Base-by-base conservation (phyloP, 441 rosid species). In the Manihot esculenta region DNA sequence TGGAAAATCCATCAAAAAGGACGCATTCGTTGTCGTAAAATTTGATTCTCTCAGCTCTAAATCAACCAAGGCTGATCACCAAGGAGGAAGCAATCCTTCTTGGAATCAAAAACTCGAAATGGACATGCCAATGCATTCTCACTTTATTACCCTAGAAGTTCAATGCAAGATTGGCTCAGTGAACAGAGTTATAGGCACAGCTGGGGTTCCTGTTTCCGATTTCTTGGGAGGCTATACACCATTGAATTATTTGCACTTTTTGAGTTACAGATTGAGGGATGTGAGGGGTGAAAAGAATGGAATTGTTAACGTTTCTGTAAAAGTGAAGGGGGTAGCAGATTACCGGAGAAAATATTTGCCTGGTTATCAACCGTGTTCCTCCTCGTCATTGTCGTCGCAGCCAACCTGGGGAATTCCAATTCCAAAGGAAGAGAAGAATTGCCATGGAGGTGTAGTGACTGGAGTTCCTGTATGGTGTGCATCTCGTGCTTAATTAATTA, bases 251-350 rank as follows among this genome's bases (percentile, higher is more conserved):
- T 78, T 83, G 26, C 92, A 82, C 15, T 84, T 87, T 35, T 76
- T 93, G 87, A 89, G 97, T 64, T 90, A 90, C 45, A 74, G 97
- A 38, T 73, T 93, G 63, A 78, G 89, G 66, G 86, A 93, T 77
- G 64, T 63, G 1, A 76, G 51, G 24, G 85, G 85, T 14, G 70
- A 74, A 5, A 84, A 77, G 78, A 90, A 90, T 42, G 95, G 93
- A 5, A 84, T 89, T 10, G 77, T 93, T 0, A 88, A 90, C 50
- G 48, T 93, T 62, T 89, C 97, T 0, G 82, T 86, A 18, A 67
- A 81, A 66, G 83, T 88, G 26, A 82, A 78, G 64, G 60, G 64
- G 15, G 68, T 72, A 59, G 51, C 61, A 21, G 51, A 10, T 10
- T 41, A 27, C 44, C 47, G 17, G 74, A 3, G 27, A 55, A 26